phyloP scores from a whole-genome alignment of 495 filamentous ascomycete genomes.

The Aspergillus heteromorphus region DNA sequence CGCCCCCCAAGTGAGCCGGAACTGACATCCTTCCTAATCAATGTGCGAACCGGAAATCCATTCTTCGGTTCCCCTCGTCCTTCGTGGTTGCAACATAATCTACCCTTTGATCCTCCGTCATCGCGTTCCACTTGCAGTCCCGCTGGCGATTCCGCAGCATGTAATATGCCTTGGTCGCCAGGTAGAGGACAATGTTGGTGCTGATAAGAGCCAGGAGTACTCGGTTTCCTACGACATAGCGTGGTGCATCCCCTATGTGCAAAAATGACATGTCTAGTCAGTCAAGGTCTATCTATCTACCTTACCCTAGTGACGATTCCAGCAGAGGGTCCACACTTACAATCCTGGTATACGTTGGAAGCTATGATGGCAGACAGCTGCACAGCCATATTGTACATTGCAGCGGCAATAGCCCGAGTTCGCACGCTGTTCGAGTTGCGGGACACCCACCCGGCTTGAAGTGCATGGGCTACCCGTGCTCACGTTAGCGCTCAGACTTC shows the following conservation, averaged over 20 bases:
- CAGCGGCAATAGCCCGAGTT: constrained; percentile 50
- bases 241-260: constrained; percentile 49
- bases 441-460: constrained; percentile 35
- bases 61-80: constrained; percentile 33
- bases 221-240: constrained; percentile 50
- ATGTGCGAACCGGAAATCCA: constrained; percentile 37
- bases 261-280: constrained; percentile 25
- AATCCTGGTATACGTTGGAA: constrained; percentile 51
- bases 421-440: constrained; percentile 55
- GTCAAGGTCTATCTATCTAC: no score
- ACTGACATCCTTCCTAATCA: constrained; percentile 3
- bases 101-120: constrained; percentile 22
- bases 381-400: constrained; percentile 51
- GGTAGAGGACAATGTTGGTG: constrained; percentile 39
- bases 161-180: constrained; percentile 39
- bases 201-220: constrained; percentile 41
- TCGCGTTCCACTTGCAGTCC: constrained; percentile 24
- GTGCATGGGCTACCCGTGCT: constrained; percentile 24
- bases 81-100: constrained; percentile 31
- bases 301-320: neutral
- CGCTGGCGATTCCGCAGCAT: constrained; percentile 30
- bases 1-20: neutral
- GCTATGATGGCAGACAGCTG: constrained; percentile 48
- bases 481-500: neutral
- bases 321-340: constrained; percentile 21